Base-by-base conservation (phyloP, 2,329 filamentous ascomycete genomes). In the Plenodomus biglobosus region DNA sequence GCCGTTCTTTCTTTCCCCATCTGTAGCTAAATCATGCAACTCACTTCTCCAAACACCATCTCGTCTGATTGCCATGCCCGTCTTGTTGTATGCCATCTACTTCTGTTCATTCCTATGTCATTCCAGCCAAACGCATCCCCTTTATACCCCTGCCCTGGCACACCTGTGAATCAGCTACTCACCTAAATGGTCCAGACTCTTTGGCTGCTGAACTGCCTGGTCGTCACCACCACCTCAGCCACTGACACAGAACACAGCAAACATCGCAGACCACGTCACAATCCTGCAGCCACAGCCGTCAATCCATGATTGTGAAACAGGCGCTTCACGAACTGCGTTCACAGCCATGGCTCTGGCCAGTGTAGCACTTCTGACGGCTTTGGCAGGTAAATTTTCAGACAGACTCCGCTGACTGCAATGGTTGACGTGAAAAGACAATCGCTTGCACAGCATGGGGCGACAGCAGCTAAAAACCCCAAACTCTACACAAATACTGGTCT, bases 401-500 rank as follows among this genome's bases (percentile, higher is more conserved):
- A 15, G 6, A 2, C 16, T 27, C 7, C 21, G 8, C 16, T 19
- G 6, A 10, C 19, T 1, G 3, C 16, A 10, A 32, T 34, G n/a
- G 38, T 46, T 55, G 22, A 49, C 22, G 21, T 2, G 15, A n/a
- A 19, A 10, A 65, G 61, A 59, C 13, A 56, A 56, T 42, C 61
- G 61, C 15, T 11, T 59, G 11, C 54, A 48, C 8, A 41, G 51
- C 10, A 20, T 58, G 3, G 24, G 51, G 17, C 32, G 38, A 4
- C 41, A 40, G 3, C 44, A 40, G 0, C 15, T 50, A 11, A 46
- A 24, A 10, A 44, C 24, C 20, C 18, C 60, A 10, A 56, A 48
- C 10, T 42, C 58, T 13, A 50, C 55, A 4, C 66, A 69, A 2
- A 20, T 66, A 1, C 51, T 75, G 8, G 62, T 75, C 21, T 55